phyloP scores from a whole-genome alignment of 441 rosid genomes.

The Metrosideros polymorpha region DNA sequence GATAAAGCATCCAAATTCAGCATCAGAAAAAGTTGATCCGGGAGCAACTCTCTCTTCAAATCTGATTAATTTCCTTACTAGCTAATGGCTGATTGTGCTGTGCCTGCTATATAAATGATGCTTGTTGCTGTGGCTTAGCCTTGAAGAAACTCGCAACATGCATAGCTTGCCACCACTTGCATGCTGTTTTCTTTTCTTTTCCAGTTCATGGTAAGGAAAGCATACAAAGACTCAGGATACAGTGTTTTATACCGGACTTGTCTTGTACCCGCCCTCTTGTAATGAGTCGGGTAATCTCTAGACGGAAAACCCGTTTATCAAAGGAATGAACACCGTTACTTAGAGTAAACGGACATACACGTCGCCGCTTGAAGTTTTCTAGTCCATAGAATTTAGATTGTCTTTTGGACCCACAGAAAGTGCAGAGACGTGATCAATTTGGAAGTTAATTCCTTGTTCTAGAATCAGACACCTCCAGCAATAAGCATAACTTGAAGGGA shows the following conservation, averaged over 20 bases:
- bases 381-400: not conserved
- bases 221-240: not conserved
- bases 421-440: not conserved
- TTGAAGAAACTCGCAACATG: not conserved
- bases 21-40: not conserved
- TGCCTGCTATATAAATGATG: not conserved
- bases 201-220: not conserved
- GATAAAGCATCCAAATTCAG: not conserved
- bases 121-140: not conserved
- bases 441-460: not conserved
- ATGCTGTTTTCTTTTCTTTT: not conserved
- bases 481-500: not conserved
- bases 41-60: not conserved
- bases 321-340: not conserved
- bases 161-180: not conserved
- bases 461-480: not conserved
- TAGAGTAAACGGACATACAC: not conserved
- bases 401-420: not conserved
- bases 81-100: not conserved
- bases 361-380: not conserved
- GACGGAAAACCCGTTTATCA: not conserved
- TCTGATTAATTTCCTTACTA: not conserved
- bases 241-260: not conserved
- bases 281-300: not conserved
- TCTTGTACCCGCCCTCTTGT: not conserved